Conservation (phyloP, 345 rosid species). For the Mallotus nudiflorus region DNA sequence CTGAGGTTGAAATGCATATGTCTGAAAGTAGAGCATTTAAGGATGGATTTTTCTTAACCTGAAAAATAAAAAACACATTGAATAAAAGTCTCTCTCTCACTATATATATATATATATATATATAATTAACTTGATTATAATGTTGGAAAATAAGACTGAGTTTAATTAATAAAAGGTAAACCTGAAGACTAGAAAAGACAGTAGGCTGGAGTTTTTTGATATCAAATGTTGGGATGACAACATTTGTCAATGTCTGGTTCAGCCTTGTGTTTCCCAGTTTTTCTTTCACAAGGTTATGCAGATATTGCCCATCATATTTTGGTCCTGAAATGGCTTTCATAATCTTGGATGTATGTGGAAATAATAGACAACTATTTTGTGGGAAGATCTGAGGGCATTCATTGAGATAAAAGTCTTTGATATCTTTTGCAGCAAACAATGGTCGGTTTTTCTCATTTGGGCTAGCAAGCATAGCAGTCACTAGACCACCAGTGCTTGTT, state of each 20-base stretch:
- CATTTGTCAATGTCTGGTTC: too few relatives aligned
- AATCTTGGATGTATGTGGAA: not conserved
- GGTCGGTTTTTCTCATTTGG: too few relatives aligned
- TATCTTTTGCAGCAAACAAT: too few relatives aligned
- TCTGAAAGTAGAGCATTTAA: constrained; percentile 55
- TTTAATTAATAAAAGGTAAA: not conserved
- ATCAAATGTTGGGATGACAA: too few relatives aligned
- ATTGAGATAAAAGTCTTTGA: constrained; percentile 29
- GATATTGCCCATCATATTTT: constrained; percentile 52
- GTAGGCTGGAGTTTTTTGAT: constrained; percentile 62
- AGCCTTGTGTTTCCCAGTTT: too few relatives aligned
- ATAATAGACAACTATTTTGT: not conserved
- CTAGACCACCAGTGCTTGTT: too few relatives aligned
- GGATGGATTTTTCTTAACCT: constrained; percentile 42
- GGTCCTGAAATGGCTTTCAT: constrained; percentile 62
- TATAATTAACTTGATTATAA: too few relatives aligned
- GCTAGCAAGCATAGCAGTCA: too few relatives aligned
- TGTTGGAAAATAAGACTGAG: too few relatives aligned
- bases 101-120: too few relatives aligned
- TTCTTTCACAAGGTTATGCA: too few relatives aligned
- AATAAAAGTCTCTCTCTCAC: too few relatives aligned
- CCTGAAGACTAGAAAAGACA: constrained; percentile 63
- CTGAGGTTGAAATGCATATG: constrained; percentile 59
- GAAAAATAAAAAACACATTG: not conserved
- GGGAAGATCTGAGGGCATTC: constrained; percentile 15